phyloP scores from a whole-genome alignment of 139 green algal species.

The Asterochloris sp. region DNA sequence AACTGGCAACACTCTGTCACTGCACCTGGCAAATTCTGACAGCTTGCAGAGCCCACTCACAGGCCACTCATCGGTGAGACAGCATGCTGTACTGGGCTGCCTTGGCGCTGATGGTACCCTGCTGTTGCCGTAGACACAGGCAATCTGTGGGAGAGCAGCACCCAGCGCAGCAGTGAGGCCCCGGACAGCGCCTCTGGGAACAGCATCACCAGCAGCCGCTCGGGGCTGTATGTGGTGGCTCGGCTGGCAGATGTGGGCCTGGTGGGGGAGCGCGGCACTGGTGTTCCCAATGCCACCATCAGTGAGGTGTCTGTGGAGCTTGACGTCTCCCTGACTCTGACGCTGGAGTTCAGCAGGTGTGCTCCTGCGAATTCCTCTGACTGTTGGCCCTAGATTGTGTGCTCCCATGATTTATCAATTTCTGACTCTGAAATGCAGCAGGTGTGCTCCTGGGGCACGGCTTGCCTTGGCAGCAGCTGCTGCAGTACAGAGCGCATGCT shows the following conservation, averaged over 20 bases:
- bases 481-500: no score
- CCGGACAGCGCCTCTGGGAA: constrained; percentile 1
- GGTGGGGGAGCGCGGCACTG: constrained; percentile 69
- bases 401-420: background rate
- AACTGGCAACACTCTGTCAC: no score
- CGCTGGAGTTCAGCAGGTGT: constrained; percentile 19
- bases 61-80: no score
- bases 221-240: constrained; percentile 47
- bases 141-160: background rate
- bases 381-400: background rate
- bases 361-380: background rate
- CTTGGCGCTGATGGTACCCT: no score
- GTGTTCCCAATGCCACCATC: constrained; percentile 71
- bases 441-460: background rate
- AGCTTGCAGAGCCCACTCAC: no score
- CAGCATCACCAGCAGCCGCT: background rate
- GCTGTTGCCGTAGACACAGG: no score
- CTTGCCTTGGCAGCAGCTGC: background rate
- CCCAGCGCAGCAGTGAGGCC: constrained; percentile 5
- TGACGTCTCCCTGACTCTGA: constrained; percentile 23
- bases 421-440: background rate
- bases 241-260: constrained; percentile 54
- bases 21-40: no score
- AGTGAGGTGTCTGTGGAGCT: constrained; percentile 58
- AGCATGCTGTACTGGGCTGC: no score